phyloP scores from a whole-genome alignment of 805 yeast genomes.

The Scheffersomyces stipitis region DNA sequence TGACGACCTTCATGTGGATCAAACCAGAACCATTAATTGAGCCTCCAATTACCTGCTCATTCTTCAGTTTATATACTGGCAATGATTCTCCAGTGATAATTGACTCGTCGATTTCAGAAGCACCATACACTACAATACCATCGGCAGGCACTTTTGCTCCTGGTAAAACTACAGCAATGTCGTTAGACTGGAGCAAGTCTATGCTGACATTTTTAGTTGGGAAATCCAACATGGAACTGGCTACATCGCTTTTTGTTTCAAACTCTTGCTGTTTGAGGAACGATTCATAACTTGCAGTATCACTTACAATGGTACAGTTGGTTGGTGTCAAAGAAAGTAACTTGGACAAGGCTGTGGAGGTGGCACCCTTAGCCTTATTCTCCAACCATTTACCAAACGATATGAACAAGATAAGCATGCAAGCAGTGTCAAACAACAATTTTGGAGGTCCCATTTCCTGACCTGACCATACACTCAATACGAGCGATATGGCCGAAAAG shows the following conservation, averaged over 20 bases:
- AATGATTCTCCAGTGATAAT: constrained; percentile 87
- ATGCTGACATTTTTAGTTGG: constrained; percentile 57
- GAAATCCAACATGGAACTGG: constrained; percentile 20
- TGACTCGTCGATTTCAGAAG: constrained; percentile 85
- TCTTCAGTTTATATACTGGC: constrained; percentile 63
- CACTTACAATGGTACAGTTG: constrained; percentile 62
- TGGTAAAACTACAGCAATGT: constrained; percentile 74
- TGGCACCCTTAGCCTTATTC: constrained; percentile 88
- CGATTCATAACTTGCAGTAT: constrained; percentile 25
- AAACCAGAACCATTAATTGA: constrained; percentile 81
- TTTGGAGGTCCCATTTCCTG: constrained; percentile 52
- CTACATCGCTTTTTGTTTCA: constrained; percentile 4
- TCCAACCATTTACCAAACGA: constrained; percentile 90
- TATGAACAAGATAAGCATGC: constrained; percentile 81
- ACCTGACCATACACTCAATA: constrained; percentile 46
- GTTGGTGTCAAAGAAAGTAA: constrained; percentile 80
- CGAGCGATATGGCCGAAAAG: constrained; percentile 68
- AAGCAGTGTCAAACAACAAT: constrained; percentile 80
- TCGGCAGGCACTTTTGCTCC: constrained; percentile 93
- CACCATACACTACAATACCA: constrained; percentile 76
- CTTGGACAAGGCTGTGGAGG: constrained; percentile 83
- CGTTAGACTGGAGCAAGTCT: constrained; percentile 75
- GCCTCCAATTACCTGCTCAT: constrained; percentile 80
- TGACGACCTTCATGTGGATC: constrained; percentile 64
- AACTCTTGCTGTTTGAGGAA: constrained; percentile 9